Base-by-base conservation (phyloP, 768 basidiomycete genomes). In the Lentinula guzmanii region DNA sequence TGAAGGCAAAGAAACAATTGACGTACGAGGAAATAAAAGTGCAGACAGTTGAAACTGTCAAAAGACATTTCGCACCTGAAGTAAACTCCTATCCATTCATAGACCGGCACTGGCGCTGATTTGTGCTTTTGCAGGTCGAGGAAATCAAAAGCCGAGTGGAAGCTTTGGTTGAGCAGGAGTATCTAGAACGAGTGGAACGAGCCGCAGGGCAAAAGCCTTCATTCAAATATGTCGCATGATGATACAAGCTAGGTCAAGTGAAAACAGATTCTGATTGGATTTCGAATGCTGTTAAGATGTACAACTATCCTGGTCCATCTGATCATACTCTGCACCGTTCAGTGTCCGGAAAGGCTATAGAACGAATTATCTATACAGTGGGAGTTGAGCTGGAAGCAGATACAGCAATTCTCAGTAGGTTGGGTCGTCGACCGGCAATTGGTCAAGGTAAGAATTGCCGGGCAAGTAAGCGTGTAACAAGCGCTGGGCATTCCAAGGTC, bases 1-100 rank as follows among this genome's bases (percentile, higher is more conserved):
- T 98, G 94, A 98, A 98, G 72, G 87, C 86, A 2, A 84, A 85
- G 67, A 98, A 96, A 76, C 89, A 90, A 73, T 77, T 96, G 74
- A 78, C 76, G 28, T 86, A 93, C 67, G 86, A 90, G 66, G 81
- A 89, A 65, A 80, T 98, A 67, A 89, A 92, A 73, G 83, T 85
- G 54, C 86, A 87, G 64, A 91, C 92, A 9, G 86, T 97, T 61
- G 87, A 91, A 18, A 89, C 93, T 24, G 92, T 98, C 52, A 90
- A 89, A 73, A 86, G 77, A 43, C 90, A 95, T 67, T 98, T 98
- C 72, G 81, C 85, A 60, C 95, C 95, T 50, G 39, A 56, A 13
- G 55, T 56, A 28, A 56, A 18, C 46, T 24, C 2, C 2, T 18
- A 9, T 16, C 15, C 37, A 13, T 28, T 43, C 21, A 4, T 41